Evolutionary conservation across 495 filamentous ascomycete genomes (phyloP).

Genomic region (Aspergillus hancockii): DNA sequence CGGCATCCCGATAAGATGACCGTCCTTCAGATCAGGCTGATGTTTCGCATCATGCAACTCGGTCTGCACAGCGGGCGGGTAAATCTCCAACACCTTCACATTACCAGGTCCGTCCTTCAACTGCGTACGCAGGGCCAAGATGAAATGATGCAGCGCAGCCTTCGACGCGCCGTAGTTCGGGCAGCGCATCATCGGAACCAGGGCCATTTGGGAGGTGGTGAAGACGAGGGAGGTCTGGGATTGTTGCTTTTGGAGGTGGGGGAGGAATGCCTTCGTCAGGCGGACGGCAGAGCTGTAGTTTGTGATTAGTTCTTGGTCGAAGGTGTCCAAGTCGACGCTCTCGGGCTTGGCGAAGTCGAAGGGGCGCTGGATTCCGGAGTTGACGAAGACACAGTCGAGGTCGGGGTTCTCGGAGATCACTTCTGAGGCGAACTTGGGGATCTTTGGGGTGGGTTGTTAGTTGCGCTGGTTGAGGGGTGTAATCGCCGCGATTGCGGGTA

Average conservation of each 20-base stretch:
- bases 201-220: constrained; percentile 46
- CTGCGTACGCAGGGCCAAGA: constrained; percentile 63
- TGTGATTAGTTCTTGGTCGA: constrained; percentile 60
- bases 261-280: constrained; percentile 62
- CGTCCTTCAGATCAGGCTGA: constrained; percentile 45
- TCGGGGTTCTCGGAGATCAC: constrained; percentile 59
- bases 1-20: constrained; percentile 60
- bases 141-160: constrained; percentile 51
- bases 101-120: constrained; percentile 42
- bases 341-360: constrained; percentile 65
- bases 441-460: constrained; percentile 13
- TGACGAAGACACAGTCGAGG: constrained; percentile 44
- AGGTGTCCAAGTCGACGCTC: constrained; percentile 54
- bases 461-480: not conserved
- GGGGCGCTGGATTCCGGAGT: constrained; percentile 47
- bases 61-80: constrained; percentile 69
- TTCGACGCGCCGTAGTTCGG: constrained; percentile 51
- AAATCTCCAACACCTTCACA: constrained; percentile 64
- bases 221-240: constrained; percentile 35
- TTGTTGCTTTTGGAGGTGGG: constrained; percentile 56
- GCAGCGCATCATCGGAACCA: constrained; percentile 45
- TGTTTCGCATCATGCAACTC: constrained; percentile 44
- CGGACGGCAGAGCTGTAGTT: constrained; percentile 69
- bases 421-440: constrained; percentile 25
- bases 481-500: not conserved